Conservation (phyloP, 192 early-diverging fungal species). For the Coemansia sp. region DNA sequence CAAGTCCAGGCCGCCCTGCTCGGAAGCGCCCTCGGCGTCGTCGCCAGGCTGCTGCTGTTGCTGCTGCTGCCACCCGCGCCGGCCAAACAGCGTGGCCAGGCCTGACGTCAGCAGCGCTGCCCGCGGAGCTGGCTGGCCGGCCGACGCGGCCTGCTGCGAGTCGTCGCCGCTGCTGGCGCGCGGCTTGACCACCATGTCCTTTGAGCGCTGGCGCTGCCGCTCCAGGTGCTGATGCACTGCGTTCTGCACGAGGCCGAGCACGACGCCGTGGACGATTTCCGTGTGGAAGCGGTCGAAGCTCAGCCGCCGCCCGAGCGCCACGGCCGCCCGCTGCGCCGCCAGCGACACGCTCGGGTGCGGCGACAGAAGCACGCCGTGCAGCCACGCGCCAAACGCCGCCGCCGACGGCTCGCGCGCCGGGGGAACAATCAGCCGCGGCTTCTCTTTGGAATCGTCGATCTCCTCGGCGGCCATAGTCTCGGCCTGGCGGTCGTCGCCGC, state of each 20-base stretch:
- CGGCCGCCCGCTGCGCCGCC: constrained; percentile 45
- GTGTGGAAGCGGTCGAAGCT: constrained; percentile 47
- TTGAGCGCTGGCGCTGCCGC: constrained; percentile 36
- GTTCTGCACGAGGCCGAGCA: constrained; percentile 46
- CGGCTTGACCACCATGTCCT: constrained; percentile 42
- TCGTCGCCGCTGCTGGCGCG: constrained; percentile 10
- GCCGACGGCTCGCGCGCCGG: not conserved
- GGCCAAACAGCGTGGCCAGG: constrained; percentile 40
- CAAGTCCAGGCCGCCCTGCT: not conserved
- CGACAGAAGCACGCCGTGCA: constrained; percentile 50
- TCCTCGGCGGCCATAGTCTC: too few relatives aligned
- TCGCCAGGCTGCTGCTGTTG: constrained; percentile 7
- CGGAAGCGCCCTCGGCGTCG: not conserved
- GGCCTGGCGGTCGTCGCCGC: not conserved
- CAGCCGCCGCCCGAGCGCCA: constrained; percentile 37
- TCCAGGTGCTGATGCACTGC: constrained; percentile 25
- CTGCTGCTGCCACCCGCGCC: constrained; percentile 19
- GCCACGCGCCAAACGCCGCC: constrained; percentile 46
- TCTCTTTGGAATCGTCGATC: not conserved
- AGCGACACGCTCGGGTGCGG: constrained; percentile 44
- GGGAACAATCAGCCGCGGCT: constrained; percentile 11
- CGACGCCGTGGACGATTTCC: constrained; percentile 50
- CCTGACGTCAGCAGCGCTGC: constrained; percentile 16
- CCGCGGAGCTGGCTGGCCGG: not conserved
- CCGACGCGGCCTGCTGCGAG: not conserved